phyloP scores from a whole-genome alignment of 202 grass and related monocot genomes.

The Musa balbisiana region DNA sequence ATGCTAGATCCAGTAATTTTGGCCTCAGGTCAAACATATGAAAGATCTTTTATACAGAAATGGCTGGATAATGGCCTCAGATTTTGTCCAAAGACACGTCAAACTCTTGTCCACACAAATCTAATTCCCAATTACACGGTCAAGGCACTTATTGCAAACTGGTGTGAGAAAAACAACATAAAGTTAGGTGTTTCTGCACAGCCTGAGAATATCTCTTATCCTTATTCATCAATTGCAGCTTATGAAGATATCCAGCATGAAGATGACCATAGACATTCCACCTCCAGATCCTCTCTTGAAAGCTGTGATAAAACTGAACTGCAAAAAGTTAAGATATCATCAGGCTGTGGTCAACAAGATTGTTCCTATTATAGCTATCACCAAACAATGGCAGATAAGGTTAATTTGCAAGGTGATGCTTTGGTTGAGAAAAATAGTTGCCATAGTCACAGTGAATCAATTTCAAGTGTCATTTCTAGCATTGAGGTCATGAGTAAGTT shows the following conservation, averaged over 20 bases:
- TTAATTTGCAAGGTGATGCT: conserved; percentile 14
- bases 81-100: conserved; percentile 24
- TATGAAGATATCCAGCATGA: conserved; percentile 13
- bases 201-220: conserved; percentile 7
- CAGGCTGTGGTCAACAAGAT: conserved; percentile 6
- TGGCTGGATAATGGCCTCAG: conserved; percentile 26
- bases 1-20: conserved; percentile 49
- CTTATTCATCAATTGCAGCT: conserved; percentile 12
- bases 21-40: conserved; percentile 38
- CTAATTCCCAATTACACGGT: conserved; percentile 28
- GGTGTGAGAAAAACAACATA: conserved; percentile 25
- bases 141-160: conserved; percentile 27
- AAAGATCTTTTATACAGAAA: conserved; percentile 30
- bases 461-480: conserved; percentile 43
- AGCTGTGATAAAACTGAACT: conserved; percentile 15
- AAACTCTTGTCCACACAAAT: conserved; percentile 21
- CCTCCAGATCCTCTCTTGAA: conserved; percentile 24
- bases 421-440: conserved; percentile 27
- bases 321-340: conserved; percentile 21
- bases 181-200: conserved; percentile 11
- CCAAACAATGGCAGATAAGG: not conserved
- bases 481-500: conserved; percentile 27
- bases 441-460: conserved; percentile 37
- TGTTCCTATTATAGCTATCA: conserved; percentile 15
- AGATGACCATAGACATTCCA: not conserved